Evolutionary conservation across 768 basidiomycete genomes (phyloP), one percentile per base, ranked within the genome.

Genomic region (Boletus patriciae): DNA sequence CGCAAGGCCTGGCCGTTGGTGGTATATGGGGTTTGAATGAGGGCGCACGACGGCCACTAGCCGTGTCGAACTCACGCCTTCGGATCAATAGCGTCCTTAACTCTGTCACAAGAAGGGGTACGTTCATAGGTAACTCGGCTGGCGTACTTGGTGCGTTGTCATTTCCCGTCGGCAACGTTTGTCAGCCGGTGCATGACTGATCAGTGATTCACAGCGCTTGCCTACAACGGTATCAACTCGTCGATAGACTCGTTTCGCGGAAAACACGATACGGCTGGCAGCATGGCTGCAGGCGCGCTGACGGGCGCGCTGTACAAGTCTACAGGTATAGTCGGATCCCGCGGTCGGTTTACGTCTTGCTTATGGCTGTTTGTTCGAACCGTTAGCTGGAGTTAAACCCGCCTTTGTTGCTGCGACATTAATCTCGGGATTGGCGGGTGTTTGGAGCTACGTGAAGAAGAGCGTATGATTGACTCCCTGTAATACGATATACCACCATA

Each of bases 1-100:
- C 74, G 73, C 56, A 77, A 98, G 96, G 97, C 73, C 85, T 98
- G 76, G 87, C 88, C 70, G 80, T 95, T 74, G 97, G 97, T 72
- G 97, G 96, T 68, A 75, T 86, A 67, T 98, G 96, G 94, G 97
- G 97, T 60, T 76, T 98, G 68, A 89, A 92, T 68, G 96, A 98
- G 81, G 97, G 97, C 67, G 83, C 92, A 70, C 80, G 81, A 71
- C 82, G 92, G 76, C 92, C 88, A 62, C 81, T 94, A 74, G 92
- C 90, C 70, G 87, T 92, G 60, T 87, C 88, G 57, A 94, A 91
- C 74, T 72, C 85, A 56, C 82, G 93, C 67, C 77, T 99, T 73
- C 87, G 97, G 80, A 88, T 98, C 78, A 99, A 98, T 77, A 95
- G 93, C 72, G 77, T 99, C 59, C 83, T 99, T 64, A 99, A 98